Base-by-base conservation (phyloP, 495 filamentous ascomycete species). In the Penicilliopsis zonata region DNA sequence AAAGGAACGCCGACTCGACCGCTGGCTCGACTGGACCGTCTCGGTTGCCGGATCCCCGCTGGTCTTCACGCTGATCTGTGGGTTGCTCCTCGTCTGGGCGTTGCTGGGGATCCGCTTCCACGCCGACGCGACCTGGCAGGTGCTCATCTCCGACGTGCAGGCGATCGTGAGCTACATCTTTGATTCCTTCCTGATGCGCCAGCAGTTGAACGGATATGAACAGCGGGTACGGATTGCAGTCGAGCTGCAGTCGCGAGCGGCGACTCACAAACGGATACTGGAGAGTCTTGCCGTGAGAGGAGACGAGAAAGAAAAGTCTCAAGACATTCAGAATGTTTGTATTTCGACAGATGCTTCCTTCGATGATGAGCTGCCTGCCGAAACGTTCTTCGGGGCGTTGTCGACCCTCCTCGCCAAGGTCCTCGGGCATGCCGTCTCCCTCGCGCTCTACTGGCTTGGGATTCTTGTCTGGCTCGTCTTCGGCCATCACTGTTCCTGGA, bases 101-200 rank as follows among this genome's bases (percentile, higher is more conserved):
- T 33, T 58, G 13, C 34, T 58, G 14, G 54, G 52, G 8, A 43
- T 53, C 29, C 33, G 34, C 1, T 57, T 37, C 33, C 49, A 51
- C 1, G 27, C 42, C 18, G 43, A 36, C n/a, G 49, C 50, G 12
- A 47, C 39, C 19, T 61, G 57, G 57, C 44, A 55, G 19, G 53
- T 53, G 31, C 32, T 51, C 5, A 50, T 61, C 20, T 55, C 54
- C 16, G 55, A 61, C 34, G 44, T 43, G 4, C 50, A 52, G 33
- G 54, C 57, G 9, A 57, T 61, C 21, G 28, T 57, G 14, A 49
- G 53, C 20, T 61, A 61, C 33, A 37, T 55, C 2, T 57, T 52
- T 15, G 57, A 58, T 24, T 59, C 55, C 10, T 38, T 61, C 25
- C 46, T 61, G 18, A 54, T 57, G 42, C 41, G 57, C 14, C 57